Evolutionary conservation across 2,329 filamentous ascomycete species (phyloP).

Genomic region (Ophiognomonia clavigignenti-juglandacearum): DNA sequence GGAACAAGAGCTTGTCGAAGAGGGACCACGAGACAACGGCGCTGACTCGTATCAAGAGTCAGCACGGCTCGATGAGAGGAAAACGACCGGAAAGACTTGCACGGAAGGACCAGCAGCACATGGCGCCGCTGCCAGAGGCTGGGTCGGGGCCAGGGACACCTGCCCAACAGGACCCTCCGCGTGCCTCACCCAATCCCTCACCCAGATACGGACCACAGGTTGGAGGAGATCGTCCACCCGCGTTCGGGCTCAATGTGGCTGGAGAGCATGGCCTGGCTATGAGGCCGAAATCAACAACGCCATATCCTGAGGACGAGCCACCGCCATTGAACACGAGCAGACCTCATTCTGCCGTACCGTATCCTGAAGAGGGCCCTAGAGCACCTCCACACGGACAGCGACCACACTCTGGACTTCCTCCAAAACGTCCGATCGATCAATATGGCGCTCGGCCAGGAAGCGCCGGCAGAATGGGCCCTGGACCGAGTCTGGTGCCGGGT

Average conservation of each 20-base stretch:
- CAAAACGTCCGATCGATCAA: slow-evolving; percentile 39
- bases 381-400: not conserved
- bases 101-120: slow-evolving; percentile 25
- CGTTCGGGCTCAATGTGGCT: slow-evolving; percentile 42
- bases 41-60: slow-evolving; percentile 79
- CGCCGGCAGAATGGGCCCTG: slow-evolving; percentile 20
- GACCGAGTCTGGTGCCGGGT: slow-evolving; percentile 13
- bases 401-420: slow-evolving; percentile 6
- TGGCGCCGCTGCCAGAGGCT: slow-evolving; percentile 14
- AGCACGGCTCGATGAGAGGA: slow-evolving; percentile 65
- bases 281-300: slow-evolving; percentile 54
- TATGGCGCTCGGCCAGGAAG: slow-evolving; percentile 50
- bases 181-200: slow-evolving; percentile 36
- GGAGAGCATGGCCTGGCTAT: slow-evolving; percentile 33
- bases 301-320: slow-evolving; percentile 68
- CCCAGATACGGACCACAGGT: slow-evolving; percentile 33
- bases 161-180: slow-evolving; percentile 19
- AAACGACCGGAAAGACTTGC: slow-evolving; percentile 54
- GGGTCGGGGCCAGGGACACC: slow-evolving; percentile 10
- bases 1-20: slow-evolving; percentile 80
- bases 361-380: slow-evolving; percentile 41
- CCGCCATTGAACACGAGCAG: slow-evolving; percentile 40
- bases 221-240: slow-evolving; percentile 39
- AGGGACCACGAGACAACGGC: slow-evolving; percentile 91
- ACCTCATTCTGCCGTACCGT: slow-evolving; percentile 44